Conservation (phyloP, 495 filamentous ascomycete species). For the Cladorrhinum samala region DNA sequence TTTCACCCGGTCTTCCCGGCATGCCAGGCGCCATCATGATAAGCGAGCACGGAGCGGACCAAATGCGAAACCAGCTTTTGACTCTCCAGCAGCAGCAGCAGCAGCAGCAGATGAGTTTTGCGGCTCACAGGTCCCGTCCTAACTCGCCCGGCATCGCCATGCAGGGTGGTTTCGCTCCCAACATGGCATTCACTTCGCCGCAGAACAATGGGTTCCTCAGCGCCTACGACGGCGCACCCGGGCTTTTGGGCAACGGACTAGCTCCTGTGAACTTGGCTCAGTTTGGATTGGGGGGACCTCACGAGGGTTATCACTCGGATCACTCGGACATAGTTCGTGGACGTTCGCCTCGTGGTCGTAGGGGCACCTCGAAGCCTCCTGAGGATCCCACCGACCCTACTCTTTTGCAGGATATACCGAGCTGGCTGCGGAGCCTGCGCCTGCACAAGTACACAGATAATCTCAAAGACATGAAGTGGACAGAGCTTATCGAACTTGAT, state of each 20-base stretch:
- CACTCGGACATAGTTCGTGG: slow-evolving; percentile 86
- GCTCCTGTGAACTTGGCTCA: slow-evolving; percentile 66
- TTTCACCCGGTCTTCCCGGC: slow-evolving; percentile 39
- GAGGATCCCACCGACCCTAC: slow-evolving; percentile 92
- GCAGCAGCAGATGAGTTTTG: slow-evolving; percentile 64
- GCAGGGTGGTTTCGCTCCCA: slow-evolving; percentile 55
- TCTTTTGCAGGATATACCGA: slow-evolving; percentile 90
- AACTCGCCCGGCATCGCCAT: slow-evolving; percentile 86
- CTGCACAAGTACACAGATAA: slow-evolving; percentile 99
- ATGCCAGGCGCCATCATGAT: slow-evolving; percentile 72
- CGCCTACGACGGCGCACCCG: slow-evolving; percentile 72
- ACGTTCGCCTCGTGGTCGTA: slow-evolving; percentile 82
- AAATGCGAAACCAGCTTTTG: slow-evolving; percentile 78
- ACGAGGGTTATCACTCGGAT: slow-evolving; percentile 89
- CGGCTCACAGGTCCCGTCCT: slow-evolving; percentile 80
- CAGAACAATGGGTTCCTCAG: slow-evolving; percentile 95
- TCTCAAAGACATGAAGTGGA: slow-evolving; percentile 94
- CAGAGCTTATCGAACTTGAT: slow-evolving; percentile 83
- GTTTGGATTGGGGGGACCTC: slow-evolving; percentile 57
- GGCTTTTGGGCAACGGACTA: slow-evolving; percentile 69
- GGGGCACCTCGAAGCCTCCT: slow-evolving; percentile 93
- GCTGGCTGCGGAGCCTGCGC: slow-evolving; percentile 89
- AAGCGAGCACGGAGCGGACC: slow-evolving; percentile 82
- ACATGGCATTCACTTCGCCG: slow-evolving; percentile 74
- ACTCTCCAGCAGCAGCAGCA: slow-evolving; percentile 64